Base-by-base conservation (phyloP, 2,329 filamentous ascomycete species). In the Stemphylium lycopersici region DNA sequence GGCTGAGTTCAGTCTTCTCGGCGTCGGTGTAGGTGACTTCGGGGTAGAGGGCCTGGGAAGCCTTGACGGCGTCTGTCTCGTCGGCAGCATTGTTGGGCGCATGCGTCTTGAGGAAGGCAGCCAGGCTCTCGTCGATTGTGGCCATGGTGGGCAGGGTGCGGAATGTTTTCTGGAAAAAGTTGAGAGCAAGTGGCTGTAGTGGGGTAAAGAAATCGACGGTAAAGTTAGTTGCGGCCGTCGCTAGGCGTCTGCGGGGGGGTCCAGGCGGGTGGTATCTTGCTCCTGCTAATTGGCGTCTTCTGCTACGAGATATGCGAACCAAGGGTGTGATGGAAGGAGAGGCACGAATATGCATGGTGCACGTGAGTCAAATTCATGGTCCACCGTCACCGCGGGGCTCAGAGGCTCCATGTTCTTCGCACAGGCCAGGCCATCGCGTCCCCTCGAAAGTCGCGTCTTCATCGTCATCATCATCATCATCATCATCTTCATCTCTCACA, bases 1-100 rank as follows among this genome's bases (percentile, higher is more conserved):
- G 89, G 77, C 89, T 87, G 75, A 96, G 89, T 79, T 96, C 91
- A 15, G 89, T 85, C 79, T 93, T 87, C 79, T 98, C 93, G 62
- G 86, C 84, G 67, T 88, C 81, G 59, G 86, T 86, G 81, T 95
- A 96, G 67, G 84, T 87, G 72, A 85, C 83, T 60, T 83, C 78
- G 61, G 84, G 81, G 79, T 91, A 86, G 69, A 93, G 90, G 72
- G 82, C 85, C 75, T 82, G 77, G 56, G 79, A 80, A 60, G 79
- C 74, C 64, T 80, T 75, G 65, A 75, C 66, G 37, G 73, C 65
- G 50, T 76, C 73, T 29, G 70, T 66, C 58, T 75, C 69, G 45
- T 63, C 54, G 53, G 66, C 66, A n/a, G 69, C 68, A 41, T 75
- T 73, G 59, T 76, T 73, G 13, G 73, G 73, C 37, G 72, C 71